phyloP scores from a whole-genome alignment of 306 rosid species.

The Medicago ruthenica region DNA sequence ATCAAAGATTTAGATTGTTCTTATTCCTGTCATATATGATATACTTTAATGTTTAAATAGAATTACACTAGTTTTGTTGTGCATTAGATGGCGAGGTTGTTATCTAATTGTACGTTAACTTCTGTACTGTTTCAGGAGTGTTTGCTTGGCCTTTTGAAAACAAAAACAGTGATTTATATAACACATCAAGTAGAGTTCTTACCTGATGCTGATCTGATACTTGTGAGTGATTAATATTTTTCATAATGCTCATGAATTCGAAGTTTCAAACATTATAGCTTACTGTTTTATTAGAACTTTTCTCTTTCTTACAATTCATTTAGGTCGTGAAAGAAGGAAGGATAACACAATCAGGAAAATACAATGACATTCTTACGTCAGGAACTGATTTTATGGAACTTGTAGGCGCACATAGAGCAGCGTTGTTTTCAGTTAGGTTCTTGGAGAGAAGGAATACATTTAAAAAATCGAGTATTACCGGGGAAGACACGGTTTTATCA shows the following conservation, averaged over 20 bases:
- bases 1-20: neutral
- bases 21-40: conserved; percentile 14
- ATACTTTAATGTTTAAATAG: neutral
- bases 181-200: conserved; percentile 94
- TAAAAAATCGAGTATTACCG: conserved; percentile 26
- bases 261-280: neutral
- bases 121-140: conserved; percentile 66
- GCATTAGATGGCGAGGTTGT: neutral
- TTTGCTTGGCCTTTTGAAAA: conserved; percentile 70
- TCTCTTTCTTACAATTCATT: neutral
- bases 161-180: conserved; percentile 80
- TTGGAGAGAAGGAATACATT: conserved; percentile 41
- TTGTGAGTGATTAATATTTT: conserved; percentile 54
- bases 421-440: conserved; percentile 64
- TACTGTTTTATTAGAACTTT: conserved; percentile 7
- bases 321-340: conserved; percentile 92
- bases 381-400: conserved; percentile 82
- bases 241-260: conserved; percentile 2
- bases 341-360: conserved; percentile 81
- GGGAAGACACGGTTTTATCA: conserved; percentile 39
- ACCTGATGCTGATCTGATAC: conserved; percentile 82
- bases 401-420: conserved; percentile 78
- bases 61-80: neutral
- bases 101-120: conserved; percentile 25
- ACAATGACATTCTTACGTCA: conserved; percentile 62